Evolutionary conservation across 2,329 filamentous ascomycete genomes (phyloP).

Genomic region (Ceratocystiopsis minuta): DNA sequence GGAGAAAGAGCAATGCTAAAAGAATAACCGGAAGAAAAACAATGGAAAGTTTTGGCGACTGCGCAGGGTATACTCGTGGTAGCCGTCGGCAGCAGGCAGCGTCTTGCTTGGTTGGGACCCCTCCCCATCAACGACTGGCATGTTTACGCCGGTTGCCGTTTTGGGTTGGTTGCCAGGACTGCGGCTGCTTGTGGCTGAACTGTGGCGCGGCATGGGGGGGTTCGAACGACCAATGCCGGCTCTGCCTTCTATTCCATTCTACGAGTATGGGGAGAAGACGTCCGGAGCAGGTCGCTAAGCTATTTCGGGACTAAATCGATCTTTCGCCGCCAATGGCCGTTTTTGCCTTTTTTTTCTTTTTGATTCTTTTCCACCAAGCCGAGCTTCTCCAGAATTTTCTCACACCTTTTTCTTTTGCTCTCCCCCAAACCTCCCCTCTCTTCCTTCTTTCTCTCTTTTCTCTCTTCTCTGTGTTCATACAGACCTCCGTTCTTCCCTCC

Average conservation of each 20-base stretch:
- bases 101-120: neutral
- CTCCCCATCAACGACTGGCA: neutral
- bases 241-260: conserved; percentile 7
- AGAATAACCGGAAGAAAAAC: neutral
- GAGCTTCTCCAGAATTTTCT: conserved; percentile 6
- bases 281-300: conserved; percentile 1
- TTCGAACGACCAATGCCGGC: neutral
- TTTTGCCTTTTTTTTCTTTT: neutral
- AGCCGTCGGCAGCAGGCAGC: neutral
- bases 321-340: neutral
- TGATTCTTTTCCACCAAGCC: neutral
- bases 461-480: neutral
- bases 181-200: conserved; percentile 1
- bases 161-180: conserved; percentile 9
- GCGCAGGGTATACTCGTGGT: neutral
- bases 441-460: neutral
- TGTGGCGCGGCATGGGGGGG: neutral
- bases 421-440: neutral
- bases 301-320: neutral
- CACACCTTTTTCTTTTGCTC: neutral
- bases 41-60: neutral
- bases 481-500: neutral
- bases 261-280: conserved; percentile 2
- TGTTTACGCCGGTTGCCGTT: conserved; percentile 10
- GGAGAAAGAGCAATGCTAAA: neutral